Conservation (phyloP, 2,329 filamentous ascomycete species). For the Cladophialophora carrionii region DNA sequence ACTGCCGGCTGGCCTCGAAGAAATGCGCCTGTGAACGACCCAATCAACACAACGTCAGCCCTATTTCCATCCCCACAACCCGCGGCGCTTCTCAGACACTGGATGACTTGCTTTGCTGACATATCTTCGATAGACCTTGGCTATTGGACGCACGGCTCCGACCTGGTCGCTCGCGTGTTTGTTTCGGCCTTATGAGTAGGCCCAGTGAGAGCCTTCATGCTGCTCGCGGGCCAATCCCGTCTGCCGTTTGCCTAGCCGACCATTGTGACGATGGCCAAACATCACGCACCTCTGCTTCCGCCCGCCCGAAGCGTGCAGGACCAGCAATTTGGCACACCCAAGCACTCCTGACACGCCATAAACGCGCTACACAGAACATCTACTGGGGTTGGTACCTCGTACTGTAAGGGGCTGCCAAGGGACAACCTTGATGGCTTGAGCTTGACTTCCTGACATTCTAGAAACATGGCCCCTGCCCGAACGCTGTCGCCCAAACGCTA, state of each 20-base stretch:
- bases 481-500: slow-evolving; percentile 2
- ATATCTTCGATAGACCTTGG: not conserved
- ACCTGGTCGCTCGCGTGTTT: slow-evolving; percentile 6
- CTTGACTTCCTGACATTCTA: not conserved
- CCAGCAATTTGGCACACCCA: slow-evolving; percentile 1
- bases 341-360: not conserved
- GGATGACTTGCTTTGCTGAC: slow-evolving; percentile 12
- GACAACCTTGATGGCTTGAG: not conserved
- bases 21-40: slow-evolving; percentile 1
- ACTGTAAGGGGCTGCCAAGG: slow-evolving; percentile 3
- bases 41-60: not conserved
- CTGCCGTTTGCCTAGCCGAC: slow-evolving; percentile 1
- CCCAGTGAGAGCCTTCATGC: not conserved
- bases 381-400: not conserved
- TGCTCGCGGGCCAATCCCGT: slow-evolving; percentile 1
- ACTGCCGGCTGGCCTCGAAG: not conserved
- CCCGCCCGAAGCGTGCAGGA: not conserved
- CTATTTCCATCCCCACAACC: not conserved
- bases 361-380: not conserved
- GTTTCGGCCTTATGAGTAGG: not conserved
- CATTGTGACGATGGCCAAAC: not conserved
- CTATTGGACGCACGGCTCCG: slow-evolving; percentile 3
- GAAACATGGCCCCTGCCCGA: slow-evolving; percentile 2
- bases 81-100: not conserved
- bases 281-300: not conserved